Evolutionary conservation across 306 rosid species (phyloP).

Genomic region (Pachyrhizus erosus): DNA sequence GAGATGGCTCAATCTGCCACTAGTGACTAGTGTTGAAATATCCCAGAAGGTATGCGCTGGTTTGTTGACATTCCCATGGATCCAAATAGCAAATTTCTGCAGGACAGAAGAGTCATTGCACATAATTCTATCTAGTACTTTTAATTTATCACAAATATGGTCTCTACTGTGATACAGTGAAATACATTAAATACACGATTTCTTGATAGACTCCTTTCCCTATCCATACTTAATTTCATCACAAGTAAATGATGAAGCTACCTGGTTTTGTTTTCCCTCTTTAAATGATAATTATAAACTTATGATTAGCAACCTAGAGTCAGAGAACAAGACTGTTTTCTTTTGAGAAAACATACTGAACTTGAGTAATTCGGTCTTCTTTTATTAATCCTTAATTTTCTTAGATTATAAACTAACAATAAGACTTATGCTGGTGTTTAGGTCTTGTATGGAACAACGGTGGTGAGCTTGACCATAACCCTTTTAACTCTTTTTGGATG

Average conservation of each 20-base stretch:
- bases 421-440: slow-evolving; percentile 34
- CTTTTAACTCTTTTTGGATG: slow-evolving; percentile 78
- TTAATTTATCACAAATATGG: background rate
- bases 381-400: slow-evolving; percentile 31
- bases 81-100: background rate
- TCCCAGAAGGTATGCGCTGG: background rate
- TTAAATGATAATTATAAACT: background rate
- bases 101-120: background rate
- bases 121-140: background rate
- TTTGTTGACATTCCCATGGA: background rate
- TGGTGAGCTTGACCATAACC: slow-evolving; percentile 59
- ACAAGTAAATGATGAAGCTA: background rate
- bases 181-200: background rate
- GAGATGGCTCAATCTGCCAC: background rate
- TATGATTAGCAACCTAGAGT: background rate
- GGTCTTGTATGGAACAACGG: slow-evolving; percentile 64
- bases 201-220: background rate
- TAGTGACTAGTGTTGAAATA: background rate
- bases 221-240: background rate
- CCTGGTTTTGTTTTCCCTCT: background rate
- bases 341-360: slow-evolving; percentile 12
- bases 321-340: slow-evolving; percentile 15
- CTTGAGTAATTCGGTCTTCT: background rate
- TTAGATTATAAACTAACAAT: background rate
- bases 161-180: background rate